Evolutionary conservation across 345 rosid genomes (phyloP).

Genomic region (Excoecaria agallocha): DNA sequence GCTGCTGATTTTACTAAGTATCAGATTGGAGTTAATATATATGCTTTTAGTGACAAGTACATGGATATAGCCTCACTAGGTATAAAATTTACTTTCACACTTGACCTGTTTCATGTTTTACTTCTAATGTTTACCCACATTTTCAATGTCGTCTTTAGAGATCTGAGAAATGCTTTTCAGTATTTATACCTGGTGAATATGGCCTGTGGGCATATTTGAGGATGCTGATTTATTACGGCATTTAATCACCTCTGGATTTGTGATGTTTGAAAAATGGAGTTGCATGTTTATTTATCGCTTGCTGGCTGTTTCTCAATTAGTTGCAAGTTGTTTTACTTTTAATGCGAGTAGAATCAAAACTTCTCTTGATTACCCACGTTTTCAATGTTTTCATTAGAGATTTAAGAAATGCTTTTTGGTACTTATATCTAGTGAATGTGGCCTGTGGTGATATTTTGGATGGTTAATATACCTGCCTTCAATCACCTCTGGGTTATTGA

Average conservation of each 20-base stretch:
- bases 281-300: neutral
- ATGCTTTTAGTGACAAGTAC: constrained; percentile 89
- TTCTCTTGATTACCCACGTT: neutral
- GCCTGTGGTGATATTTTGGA: neutral
- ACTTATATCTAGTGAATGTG: neutral
- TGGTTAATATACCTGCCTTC: neutral
- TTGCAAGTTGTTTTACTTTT: neutral
- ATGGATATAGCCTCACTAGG: constrained; percentile 95
- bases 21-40: constrained; percentile 89
- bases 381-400: neutral
- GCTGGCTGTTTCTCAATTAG: neutral
- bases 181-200: neutral
- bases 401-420: neutral
- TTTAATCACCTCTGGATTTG: neutral
- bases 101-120: neutral
- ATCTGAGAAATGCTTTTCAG: neutral
- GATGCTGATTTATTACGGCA: neutral
- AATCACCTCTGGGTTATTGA: neutral
- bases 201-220: neutral
- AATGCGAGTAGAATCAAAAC: neutral
- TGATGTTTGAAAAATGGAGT: neutral
- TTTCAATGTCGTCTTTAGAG: neutral
- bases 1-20: constrained; percentile 98
- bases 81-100: constrained; percentile 21
- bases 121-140: neutral